Conservation (phyloP, 2,329 filamentous ascomycete genomes). For the Paecilomyces niveus region DNA sequence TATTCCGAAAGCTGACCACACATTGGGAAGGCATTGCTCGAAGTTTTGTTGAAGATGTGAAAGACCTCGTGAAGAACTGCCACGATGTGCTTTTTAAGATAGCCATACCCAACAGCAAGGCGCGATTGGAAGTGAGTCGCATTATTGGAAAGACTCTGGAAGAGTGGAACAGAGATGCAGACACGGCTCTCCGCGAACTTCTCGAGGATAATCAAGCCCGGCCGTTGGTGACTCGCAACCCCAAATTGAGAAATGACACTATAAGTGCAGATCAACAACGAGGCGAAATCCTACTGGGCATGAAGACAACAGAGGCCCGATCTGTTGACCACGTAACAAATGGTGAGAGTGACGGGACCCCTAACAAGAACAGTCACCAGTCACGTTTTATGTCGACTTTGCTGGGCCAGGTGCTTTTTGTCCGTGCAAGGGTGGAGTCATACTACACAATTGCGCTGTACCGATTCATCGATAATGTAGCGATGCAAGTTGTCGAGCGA, state of each 20-base stretch:
- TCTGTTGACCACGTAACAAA: too few relatives aligned
- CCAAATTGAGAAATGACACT: not conserved
- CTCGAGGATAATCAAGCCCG: conserved; percentile 8
- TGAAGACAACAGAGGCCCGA: too few relatives aligned
- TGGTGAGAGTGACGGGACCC: too few relatives aligned
- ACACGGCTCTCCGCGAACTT: conserved; percentile 3
- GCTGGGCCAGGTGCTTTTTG: conserved; percentile 4
- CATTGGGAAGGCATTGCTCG: too few relatives aligned
- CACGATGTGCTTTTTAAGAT: too few relatives aligned
- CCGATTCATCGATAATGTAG: conserved; percentile 11
- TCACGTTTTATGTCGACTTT: not conserved
- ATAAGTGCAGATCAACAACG: too few relatives aligned
- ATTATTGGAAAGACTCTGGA: conserved; percentile 2
- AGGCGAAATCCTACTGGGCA: too few relatives aligned
- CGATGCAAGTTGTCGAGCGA: conserved; percentile 3
- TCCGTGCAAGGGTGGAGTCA: conserved; percentile 2
- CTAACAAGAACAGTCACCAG: not conserved
- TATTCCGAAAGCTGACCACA: too few relatives aligned
- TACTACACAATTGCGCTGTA: conserved; percentile 7
- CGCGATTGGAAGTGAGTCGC: not conserved
- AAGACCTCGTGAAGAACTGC: too few relatives aligned
- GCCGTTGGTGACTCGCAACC: conserved; percentile 2
- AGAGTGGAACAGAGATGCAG: conserved; percentile 5
- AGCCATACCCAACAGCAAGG: too few relatives aligned
- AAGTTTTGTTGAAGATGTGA: too few relatives aligned